phyloP scores from a whole-genome alignment of 2,329 filamentous ascomycete species.

The Colletotrichum liaoningense region DNA sequence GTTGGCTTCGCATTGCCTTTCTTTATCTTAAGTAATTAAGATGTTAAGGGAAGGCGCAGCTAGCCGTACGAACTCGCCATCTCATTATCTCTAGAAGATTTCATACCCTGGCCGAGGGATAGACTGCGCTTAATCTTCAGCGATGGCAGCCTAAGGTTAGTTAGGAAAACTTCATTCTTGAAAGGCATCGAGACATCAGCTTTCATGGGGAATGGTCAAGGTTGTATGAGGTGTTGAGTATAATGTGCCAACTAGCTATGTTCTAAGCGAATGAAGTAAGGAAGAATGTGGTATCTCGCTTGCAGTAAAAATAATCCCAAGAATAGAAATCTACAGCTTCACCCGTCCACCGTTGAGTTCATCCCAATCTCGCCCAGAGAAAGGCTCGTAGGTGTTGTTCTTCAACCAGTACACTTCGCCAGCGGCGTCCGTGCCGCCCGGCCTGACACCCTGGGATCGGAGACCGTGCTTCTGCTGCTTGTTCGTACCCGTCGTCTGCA shows the following conservation, averaged over 20 bases:
- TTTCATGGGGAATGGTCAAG: too few species aligned
- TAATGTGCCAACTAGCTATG: not conserved
- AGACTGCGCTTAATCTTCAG: too few species aligned
- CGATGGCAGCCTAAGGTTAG: too few species aligned
- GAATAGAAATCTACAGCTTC: constrained; percentile 65
- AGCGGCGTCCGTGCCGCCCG: constrained; percentile 57
- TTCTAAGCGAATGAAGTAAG: not conserved
- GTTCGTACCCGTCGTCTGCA: constrained; percentile 82
- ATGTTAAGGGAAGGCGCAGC: not conserved
- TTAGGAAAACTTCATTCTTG: too few species aligned
- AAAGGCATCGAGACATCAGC: too few species aligned
- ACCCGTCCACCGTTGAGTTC: constrained; percentile 74
- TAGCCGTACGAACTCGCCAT: not conserved
- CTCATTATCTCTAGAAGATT: too few species aligned
- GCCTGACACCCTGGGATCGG: constrained; percentile 80
- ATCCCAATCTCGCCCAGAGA: constrained; percentile 76
- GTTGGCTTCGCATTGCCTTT: not conserved
- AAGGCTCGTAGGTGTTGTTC: constrained; percentile 74
- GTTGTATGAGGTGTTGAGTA: not conserved
- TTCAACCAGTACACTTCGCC: constrained; percentile 74
- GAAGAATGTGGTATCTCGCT: constrained; percentile 30
- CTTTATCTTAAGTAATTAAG: not conserved
- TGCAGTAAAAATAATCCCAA: constrained; percentile 6
- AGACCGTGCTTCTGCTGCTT: constrained; percentile 87
- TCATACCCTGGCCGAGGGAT: not conserved